These are phyloP conservation scores for Fusarium buharicum DNA, from an alignment of 2,329 filamentous ascomycete species.

Conservation along the genomic window DNA sequence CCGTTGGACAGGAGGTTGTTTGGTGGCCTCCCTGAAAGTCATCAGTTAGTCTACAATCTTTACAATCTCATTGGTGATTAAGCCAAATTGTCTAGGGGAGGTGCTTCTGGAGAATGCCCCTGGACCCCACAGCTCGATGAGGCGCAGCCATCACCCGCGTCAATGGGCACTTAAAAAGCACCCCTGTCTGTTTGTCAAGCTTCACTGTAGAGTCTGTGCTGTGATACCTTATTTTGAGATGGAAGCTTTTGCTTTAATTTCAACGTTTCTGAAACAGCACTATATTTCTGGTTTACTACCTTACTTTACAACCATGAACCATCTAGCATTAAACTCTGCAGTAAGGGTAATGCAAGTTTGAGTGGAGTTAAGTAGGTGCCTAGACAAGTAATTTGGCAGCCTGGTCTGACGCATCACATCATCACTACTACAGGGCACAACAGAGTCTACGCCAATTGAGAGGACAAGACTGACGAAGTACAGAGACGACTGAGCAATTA, in stretches of 20 bases:
- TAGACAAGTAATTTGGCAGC: background rate
- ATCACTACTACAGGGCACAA: background rate
- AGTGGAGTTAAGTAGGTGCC: too few species aligned
- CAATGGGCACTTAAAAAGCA: constrained; percentile 12
- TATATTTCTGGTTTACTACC: too few species aligned
- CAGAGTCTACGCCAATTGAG: too few species aligned
- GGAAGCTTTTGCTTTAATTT: too few species aligned
- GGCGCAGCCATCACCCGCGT: constrained; percentile 29
- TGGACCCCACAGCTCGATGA: constrained; percentile 34
- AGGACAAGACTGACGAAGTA: background rate
- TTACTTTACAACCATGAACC: too few species aligned
- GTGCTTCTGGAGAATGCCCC: constrained; percentile 22
- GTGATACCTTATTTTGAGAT: too few species aligned
- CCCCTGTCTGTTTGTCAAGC: constrained; percentile 9
- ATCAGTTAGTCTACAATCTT: constrained; percentile 13
- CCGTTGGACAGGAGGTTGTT: constrained; percentile 27
- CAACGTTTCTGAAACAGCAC: too few species aligned
- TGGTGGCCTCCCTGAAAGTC: constrained; percentile 24
- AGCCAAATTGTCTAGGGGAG: constrained; percentile 13
- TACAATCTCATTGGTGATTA: constrained; percentile 33
- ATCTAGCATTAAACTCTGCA: too few species aligned
- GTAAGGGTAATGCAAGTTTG: background rate
- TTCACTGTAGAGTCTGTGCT: background rate
- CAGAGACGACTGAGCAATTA: background rate
- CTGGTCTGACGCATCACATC: background rate